A percentile compares a stretch with the other conserved stretches of the same genome.
These are phyloP conservation scores for Eutrema japonicum DNA, from an alignment of 345 rosid species.

Conservation along the genomic window DNA sequence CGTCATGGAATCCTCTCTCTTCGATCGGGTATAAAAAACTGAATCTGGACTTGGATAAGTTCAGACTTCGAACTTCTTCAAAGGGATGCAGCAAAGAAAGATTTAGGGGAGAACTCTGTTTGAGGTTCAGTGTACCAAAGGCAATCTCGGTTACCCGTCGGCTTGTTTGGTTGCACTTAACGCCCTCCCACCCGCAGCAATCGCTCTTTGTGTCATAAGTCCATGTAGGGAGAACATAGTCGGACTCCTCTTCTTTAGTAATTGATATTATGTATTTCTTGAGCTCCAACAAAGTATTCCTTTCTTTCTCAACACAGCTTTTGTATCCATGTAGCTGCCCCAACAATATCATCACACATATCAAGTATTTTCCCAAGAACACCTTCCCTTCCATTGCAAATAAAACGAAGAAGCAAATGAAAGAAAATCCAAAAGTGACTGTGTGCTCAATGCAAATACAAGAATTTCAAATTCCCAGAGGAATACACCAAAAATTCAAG, in stretches of 20 bases:
- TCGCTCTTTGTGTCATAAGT: constrained; percentile 12
- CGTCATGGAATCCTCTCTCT: too few species aligned
- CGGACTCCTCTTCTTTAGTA: too few species aligned
- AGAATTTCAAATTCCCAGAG: background rate
- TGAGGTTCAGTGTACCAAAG: background rate
- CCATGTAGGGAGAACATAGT: background rate
- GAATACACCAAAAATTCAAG: background rate
- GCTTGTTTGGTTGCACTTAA: constrained; percentile 9
- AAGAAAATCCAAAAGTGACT: background rate
- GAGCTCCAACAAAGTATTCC: constrained; percentile 12
- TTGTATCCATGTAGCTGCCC: constrained; percentile 12
- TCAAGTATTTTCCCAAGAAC: background rate
- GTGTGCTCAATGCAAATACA: background rate
- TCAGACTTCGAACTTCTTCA: constrained; percentile 19
- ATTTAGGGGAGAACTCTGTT: background rate
- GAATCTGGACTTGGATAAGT: background rate
- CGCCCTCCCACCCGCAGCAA: constrained; percentile 19
- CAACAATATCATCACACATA: constrained; percentile 13
- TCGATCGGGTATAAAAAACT: too few species aligned
- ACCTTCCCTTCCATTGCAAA: constrained; percentile 7
- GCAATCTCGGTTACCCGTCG: background rate
- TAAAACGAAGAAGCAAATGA: background rate
- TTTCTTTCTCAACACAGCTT: constrained; percentile 20
- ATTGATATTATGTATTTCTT: background rate
- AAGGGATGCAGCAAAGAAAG: constrained; percentile 11